A percentile compares a stretch with the other conserved stretches of the same genome.
These are phyloP conservation scores for Lentithecium fluviatile DNA, from an alignment of 495 filamentous ascomycete species.

Conservation along the genomic window DNA sequence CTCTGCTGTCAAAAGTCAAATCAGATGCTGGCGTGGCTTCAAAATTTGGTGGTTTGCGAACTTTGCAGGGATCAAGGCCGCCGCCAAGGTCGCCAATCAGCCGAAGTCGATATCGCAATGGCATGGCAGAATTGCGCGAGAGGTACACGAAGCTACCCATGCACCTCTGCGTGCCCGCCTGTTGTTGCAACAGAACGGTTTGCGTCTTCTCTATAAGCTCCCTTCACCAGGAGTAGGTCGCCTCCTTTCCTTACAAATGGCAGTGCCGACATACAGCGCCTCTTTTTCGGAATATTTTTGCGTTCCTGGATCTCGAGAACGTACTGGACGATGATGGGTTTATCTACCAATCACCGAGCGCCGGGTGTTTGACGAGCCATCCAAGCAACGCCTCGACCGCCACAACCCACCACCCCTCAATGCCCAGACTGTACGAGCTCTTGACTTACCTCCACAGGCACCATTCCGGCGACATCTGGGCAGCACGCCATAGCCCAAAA, in stretches of 20 bases:
- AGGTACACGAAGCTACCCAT: not conserved
- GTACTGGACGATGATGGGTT: not conserved
- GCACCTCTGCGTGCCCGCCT: not conserved
- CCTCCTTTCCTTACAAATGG: too few species aligned
- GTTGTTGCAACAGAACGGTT: not conserved
- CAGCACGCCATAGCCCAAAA: conserved; percentile 13
- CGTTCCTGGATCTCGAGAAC: not conserved
- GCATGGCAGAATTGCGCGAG: conserved; percentile 18
- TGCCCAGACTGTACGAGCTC: conserved; percentile 29
- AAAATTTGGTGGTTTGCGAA: not conserved
- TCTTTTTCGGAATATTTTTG: not conserved
- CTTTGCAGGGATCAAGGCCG: not conserved
- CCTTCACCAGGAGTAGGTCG: not conserved
- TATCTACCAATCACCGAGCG: not conserved
- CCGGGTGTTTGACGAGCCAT: not conserved
- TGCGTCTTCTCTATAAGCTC: not conserved
- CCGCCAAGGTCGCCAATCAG: conserved; percentile 11
- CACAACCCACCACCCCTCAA: not conserved
- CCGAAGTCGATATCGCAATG: conserved; percentile 22
- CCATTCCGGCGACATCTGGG: conserved; percentile 2
- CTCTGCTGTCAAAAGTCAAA: too few species aligned
- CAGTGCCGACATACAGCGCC: not conserved
- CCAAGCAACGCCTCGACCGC: conserved; percentile 9
- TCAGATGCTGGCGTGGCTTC: too few species aligned
- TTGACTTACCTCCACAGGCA: conserved; percentile 8